phyloP scores from a whole-genome alignment of 2,329 filamentous ascomycete species.

The Fusarium algeriense region DNA sequence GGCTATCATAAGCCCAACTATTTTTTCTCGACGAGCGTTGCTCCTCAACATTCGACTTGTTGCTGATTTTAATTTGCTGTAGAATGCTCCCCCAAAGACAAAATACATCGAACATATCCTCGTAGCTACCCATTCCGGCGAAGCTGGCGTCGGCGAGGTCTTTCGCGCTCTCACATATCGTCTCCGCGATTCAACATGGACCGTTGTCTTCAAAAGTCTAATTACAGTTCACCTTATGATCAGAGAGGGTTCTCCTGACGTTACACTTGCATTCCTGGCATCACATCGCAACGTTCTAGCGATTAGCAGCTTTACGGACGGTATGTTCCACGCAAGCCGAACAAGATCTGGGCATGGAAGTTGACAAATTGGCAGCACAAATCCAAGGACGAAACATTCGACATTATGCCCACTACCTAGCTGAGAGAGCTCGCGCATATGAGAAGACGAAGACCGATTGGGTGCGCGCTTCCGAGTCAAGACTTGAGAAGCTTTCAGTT shows the following conservation, averaged over 20 bases:
- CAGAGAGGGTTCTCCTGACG: constrained; percentile 89
- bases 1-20: constrained; percentile 6
- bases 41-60: background rate
- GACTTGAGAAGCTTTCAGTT: constrained; percentile 86
- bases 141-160: constrained; percentile 94
- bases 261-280: constrained; percentile 86
- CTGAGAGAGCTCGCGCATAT: constrained; percentile 84
- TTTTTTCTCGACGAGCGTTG: background rate
- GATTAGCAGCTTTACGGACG: constrained; percentile 92
- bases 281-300: constrained; percentile 86
- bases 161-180: constrained; percentile 92
- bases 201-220: constrained; percentile 97
- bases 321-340: constrained; percentile 64
- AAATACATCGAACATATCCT: constrained; percentile 99
- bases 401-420: constrained; percentile 88
- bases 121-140: constrained; percentile 92
- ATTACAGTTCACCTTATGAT: constrained; percentile 99
- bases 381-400: constrained; percentile 95
- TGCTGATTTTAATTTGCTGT: constrained; percentile 8
- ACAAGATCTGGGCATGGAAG: background rate
- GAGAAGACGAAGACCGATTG: constrained; percentile 89
- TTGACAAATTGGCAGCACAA: constrained; percentile 72
- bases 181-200: constrained; percentile 97
- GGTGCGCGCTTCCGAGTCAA: constrained; percentile 84
- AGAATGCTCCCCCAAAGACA: constrained; percentile 96